Conservation (phyloP, 1,139 yeast species). For the Yamadazyma buinensis region DNA sequence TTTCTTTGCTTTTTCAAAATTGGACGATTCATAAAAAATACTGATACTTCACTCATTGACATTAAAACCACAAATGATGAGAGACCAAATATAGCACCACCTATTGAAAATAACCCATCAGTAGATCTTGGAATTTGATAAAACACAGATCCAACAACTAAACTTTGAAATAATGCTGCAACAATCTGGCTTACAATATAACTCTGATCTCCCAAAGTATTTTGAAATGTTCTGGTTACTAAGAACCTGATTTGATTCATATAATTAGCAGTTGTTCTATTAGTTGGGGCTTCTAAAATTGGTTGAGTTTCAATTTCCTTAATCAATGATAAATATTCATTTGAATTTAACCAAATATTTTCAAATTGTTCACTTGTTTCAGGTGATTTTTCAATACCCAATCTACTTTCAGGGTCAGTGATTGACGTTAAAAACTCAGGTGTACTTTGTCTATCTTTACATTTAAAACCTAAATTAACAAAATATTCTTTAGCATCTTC, state of each 20-base stretch:
- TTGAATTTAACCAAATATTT: conserved; percentile 57
- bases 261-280: conserved; percentile 26
- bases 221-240: conserved; percentile 46
- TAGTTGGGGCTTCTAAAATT: conserved; percentile 14
- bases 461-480: conserved; percentile 46
- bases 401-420: conserved; percentile 51
- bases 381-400: conserved; percentile 51
- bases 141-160: conserved; percentile 51
- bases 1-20: conserved; percentile 54
- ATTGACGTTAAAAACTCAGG: conserved; percentile 68
- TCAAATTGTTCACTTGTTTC: conserved; percentile 67
- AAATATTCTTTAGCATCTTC: conserved; percentile 41
- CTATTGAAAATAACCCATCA: conserved; percentile 54
- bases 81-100: conserved; percentile 54
- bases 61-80: conserved; percentile 51
- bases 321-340: conserved; percentile 35
- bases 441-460: conserved; percentile 75
- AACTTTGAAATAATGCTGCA: conserved; percentile 49
- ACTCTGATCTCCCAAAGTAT: conserved; percentile 47
- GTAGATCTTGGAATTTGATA: conserved; percentile 39
- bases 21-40: conserved; percentile 47
- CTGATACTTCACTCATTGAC: conserved; percentile 52
- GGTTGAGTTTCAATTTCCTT: conserved; percentile 28
- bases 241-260: conserved; percentile 45
- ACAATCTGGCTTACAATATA: conserved; percentile 43